Evolutionary conservation across 1,284 basidiomycete species (phyloP).

Genomic region (Trichosporon sp.): DNA sequence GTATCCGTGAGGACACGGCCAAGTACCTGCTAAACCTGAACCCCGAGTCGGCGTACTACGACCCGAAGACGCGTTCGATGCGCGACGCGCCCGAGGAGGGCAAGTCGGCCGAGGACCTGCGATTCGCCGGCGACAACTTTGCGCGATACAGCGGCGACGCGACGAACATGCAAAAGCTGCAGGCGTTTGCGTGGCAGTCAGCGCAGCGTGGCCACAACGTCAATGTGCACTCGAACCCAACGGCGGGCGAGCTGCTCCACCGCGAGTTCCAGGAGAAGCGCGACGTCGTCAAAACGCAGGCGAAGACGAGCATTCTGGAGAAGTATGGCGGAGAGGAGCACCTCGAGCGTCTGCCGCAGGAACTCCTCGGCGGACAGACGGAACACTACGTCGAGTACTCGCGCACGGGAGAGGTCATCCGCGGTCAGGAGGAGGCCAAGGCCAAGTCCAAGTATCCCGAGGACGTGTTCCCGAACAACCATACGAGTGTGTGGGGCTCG

Average conservation of each 20-base stretch:
- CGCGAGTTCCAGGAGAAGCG: conserved; percentile 89
- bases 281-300: conserved; percentile 82
- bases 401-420: conserved; percentile 83
- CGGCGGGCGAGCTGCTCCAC: conserved; percentile 88
- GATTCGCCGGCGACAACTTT: conserved; percentile 97
- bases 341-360: conserved; percentile 74
- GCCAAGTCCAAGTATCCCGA: conserved; percentile 89
- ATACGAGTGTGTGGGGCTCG: conserved; percentile 92
- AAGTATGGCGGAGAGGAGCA: conserved; percentile 96
- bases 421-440: conserved; percentile 85
- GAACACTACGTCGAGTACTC: conserved; percentile 99
- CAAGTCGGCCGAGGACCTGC: conserved; percentile 79
- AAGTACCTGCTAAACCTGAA: conserved; percentile 99
- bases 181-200: conserved; percentile 97
- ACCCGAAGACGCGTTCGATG: conserved; percentile 99
- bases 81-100: conserved; percentile 86
- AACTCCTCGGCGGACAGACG: conserved; percentile 88
- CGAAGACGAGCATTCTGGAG: conserved; percentile 80
- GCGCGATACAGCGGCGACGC: conserved; percentile 85
- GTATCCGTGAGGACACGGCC: conserved; percentile 98
- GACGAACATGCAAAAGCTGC: conserved; percentile 84
- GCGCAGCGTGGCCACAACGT: conserved; percentile 90
- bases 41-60: conserved; percentile 94
- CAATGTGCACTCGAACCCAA: conserved; percentile 94
- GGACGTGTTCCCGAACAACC: conserved; percentile 93